These are phyloP conservation scores for Septoria petroselini DNA, from an alignment of 2,329 filamentous ascomycete genomes.

Conservation along the genomic window DNA sequence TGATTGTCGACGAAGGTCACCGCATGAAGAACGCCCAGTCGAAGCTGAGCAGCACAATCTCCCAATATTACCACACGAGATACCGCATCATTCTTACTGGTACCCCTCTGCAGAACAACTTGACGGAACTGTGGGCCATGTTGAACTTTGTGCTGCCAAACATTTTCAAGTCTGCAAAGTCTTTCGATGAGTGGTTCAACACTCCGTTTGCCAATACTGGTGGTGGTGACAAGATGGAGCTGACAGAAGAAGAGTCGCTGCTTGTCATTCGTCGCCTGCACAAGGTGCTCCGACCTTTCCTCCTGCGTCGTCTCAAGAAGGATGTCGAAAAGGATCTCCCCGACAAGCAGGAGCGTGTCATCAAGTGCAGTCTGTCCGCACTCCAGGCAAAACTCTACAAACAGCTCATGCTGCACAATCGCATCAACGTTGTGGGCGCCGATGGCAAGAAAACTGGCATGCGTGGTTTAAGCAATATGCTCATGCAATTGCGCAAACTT, in stretches of 20 bases:
- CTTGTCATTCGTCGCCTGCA: constrained; percentile 97
- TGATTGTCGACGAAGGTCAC: constrained; percentile 99
- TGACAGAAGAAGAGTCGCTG: constrained; percentile 98
- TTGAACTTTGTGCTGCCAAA: constrained; percentile 97
- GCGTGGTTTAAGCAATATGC: constrained; percentile 97
- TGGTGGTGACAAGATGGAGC: constrained; percentile 96
- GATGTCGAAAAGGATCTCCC: constrained; percentile 98
- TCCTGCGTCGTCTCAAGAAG: constrained; percentile 97
- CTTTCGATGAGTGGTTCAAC: constrained; percentile 99
- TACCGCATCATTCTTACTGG: constrained; percentile 96
- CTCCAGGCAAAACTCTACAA: constrained; percentile 93
- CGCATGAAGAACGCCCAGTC: constrained; percentile 99
- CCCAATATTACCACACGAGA: constrained; percentile 89
- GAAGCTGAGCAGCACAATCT: constrained; percentile 91
- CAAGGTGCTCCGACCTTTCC: constrained; percentile 94
- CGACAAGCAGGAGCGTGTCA: constrained; percentile 97
- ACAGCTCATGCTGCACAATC: constrained; percentile 94
- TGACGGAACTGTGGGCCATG: constrained; percentile 93
- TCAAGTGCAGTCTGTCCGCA: constrained; percentile 98
- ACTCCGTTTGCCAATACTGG: constrained; percentile 98
- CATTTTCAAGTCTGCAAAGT: constrained; percentile 98
- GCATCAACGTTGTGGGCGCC: constrained; percentile 87
- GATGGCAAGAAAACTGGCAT: constrained; percentile 94
- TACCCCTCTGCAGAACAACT: constrained; percentile 94
- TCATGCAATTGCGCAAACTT: constrained; percentile 97